A percentile compares a stretch with the other conserved stretches of the same genome.
phyloP scores from a whole-genome alignment of 2,329 filamentous ascomycete genomes.

The Alternaria burnsii region DNA sequence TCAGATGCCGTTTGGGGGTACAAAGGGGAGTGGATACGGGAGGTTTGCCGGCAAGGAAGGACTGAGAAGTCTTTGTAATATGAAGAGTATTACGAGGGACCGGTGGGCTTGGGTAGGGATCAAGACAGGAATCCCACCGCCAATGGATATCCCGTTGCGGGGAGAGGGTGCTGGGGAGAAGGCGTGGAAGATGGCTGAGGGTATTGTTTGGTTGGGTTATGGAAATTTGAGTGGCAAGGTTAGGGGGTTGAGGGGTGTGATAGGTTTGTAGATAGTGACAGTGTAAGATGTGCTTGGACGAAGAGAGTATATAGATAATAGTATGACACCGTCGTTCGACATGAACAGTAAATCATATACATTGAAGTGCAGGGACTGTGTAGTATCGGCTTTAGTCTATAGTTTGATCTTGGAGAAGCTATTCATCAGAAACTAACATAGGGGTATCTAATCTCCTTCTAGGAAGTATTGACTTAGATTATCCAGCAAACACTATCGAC shows the following conservation, averaged over 20 bases:
- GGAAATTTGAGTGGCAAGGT: slow-evolving; percentile 49
- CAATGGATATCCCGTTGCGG: slow-evolving; percentile 81
- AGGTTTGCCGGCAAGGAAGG: slow-evolving; percentile 93
- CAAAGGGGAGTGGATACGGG: slow-evolving; percentile 87
- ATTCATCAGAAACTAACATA: too few species aligned
- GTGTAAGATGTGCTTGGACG: too few species aligned
- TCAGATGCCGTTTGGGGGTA: slow-evolving; percentile 91
- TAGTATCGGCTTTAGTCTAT: too few species aligned
- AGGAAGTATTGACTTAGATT: too few species aligned
- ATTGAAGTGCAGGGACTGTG: too few species aligned
- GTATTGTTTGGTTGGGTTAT: slow-evolving; percentile 60
- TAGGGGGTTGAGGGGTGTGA: slow-evolving; percentile 52
- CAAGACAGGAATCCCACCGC: slow-evolving; percentile 80
- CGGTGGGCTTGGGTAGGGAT: slow-evolving; percentile 65
- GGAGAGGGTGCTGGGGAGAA: slow-evolving; percentile 43
- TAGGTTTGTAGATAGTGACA: slow-evolving; percentile 34
- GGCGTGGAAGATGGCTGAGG: slow-evolving; percentile 55
- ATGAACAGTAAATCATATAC: too few species aligned
- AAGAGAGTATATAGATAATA: neutral
- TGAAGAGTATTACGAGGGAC: slow-evolving; percentile 87
- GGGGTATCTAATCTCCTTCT: too few species aligned
- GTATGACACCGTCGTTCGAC: neutral
- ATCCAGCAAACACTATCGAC: too few species aligned
- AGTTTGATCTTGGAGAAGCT: too few species aligned
- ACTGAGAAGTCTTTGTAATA: slow-evolving; percentile 81